A percentile compares a stretch with the other conserved stretches of the same genome.
These are phyloP conservation scores for Pleurotus pulmonarius DNA, from an alignment of 768 basidiomycete genomes.

Conservation along the genomic window DNA sequence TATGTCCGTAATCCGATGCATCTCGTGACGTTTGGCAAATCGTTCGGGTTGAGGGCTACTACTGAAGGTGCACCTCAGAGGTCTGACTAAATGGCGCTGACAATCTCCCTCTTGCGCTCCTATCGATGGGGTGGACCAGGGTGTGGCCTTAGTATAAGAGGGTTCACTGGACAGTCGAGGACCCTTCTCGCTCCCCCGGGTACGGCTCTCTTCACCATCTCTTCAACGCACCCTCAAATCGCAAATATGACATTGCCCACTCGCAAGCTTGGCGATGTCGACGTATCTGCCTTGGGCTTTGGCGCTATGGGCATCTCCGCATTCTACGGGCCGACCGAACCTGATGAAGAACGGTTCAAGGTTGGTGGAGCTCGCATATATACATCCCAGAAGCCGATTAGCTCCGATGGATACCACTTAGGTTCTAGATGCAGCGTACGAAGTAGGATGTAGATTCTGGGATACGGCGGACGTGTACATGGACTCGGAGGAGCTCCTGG, in stretches of 20 bases:
- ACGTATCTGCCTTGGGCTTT: constrained; percentile 54
- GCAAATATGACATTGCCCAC: constrained; percentile 9
- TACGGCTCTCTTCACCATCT: no score
- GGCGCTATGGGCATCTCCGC: constrained; percentile 58
- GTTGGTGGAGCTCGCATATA: constrained; percentile 21
- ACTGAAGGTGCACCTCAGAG: not conserved
- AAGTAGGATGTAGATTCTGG: constrained; percentile 42
- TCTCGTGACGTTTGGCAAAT: not conserved
- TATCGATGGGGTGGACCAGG: not conserved
- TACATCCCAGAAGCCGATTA: not conserved
- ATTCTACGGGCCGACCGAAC: constrained; percentile 37
- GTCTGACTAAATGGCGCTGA: not conserved
- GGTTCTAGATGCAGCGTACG: constrained; percentile 39
- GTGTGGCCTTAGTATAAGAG: not conserved
- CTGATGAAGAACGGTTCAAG: constrained; percentile 61
- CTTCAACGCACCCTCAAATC: no score
- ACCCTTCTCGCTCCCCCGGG: no score
- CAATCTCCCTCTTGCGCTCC: not conserved
- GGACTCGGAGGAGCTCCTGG: constrained; percentile 39
- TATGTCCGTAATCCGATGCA: not conserved
- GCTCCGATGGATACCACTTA: constrained; percentile 8
- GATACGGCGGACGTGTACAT: constrained; percentile 47
- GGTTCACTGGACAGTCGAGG: not conserved
- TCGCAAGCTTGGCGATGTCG: constrained; percentile 38
- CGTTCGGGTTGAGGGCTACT: no score